phyloP scores from a whole-genome alignment of 1,284 basidiomycete genomes.

The Puccinia novopanici region DNA sequence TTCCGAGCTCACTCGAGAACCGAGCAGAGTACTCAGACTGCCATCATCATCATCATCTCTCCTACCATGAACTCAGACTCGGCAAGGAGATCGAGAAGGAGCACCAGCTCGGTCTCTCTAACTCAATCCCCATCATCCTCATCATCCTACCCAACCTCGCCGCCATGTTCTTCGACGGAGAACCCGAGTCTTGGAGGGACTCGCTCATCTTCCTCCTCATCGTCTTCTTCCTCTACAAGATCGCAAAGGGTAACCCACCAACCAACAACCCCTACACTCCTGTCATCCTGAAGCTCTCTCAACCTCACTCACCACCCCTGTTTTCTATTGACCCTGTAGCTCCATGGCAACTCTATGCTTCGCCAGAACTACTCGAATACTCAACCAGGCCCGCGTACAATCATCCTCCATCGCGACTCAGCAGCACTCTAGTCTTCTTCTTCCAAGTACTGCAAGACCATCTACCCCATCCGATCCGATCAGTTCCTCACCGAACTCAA shows the following conservation, averaged over 20 bases:
- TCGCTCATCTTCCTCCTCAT: conserved; percentile 25
- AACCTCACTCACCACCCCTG: too few species aligned
- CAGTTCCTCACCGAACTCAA: conserved; percentile 33
- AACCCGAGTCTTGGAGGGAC: conserved; percentile 36
- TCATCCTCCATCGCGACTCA: neutral
- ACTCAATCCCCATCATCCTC: conserved; percentile 37
- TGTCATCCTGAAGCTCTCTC: too few species aligned
- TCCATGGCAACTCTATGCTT: conserved; percentile 38
- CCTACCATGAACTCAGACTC: neutral
- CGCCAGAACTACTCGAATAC: conserved; percentile 23
- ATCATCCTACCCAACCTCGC: conserved; percentile 22
- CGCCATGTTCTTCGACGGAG: conserved; percentile 35
- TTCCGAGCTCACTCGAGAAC: too few species aligned
- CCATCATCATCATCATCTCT: too few species aligned
- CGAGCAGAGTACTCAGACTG: too few species aligned
- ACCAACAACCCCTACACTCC: too few species aligned
- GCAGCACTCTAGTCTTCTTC: too few species aligned
- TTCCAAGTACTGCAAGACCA: neutral
- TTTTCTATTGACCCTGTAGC: too few species aligned
- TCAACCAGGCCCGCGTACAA: conserved; percentile 5
- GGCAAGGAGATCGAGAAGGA: conserved; percentile 5
- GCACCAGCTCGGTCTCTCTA: conserved; percentile 21
- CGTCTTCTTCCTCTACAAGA: conserved; percentile 40
- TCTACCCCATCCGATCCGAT: conserved; percentile 15
- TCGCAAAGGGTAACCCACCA: conserved; percentile 26